Percentiles rank a stretch among this genome's conserved stretches.
Evolutionary conservation across 176 grass and related monocot species (phyloP).

Genomic region (Carex scoparia): DNA sequence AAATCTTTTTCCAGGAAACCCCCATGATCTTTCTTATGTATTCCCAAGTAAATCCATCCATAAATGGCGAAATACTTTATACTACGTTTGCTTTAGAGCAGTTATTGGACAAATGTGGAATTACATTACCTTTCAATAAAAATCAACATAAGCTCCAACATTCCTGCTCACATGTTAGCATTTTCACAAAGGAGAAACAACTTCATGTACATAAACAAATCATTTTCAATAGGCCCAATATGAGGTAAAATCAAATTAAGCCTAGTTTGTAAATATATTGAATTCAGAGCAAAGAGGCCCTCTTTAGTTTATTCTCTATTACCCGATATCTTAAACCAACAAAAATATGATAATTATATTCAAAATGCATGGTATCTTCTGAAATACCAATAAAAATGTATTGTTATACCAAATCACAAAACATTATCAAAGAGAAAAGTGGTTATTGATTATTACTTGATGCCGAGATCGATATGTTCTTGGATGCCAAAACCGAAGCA

Average conservation of each 20-base stretch:
- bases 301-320: background rate
- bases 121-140: background rate
- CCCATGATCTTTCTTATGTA: too few relatives aligned
- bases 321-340: background rate
- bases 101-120: background rate
- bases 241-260: background rate
- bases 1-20: background rate
- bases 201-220: background rate
- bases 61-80: background rate
- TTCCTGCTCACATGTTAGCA: background rate
- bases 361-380: background rate
- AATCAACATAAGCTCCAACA: background rate
- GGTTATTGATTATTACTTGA: conserved; percentile 53
- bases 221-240: background rate
- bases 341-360: background rate
- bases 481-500: conserved; percentile 90
- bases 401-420: background rate
- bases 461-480: conserved; percentile 85
- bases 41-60: too few relatives aligned
- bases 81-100: background rate
- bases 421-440: background rate
- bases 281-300: background rate
- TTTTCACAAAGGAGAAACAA: background rate
- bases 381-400: background rate
- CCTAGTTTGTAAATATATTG: background rate